phyloP scores from a whole-genome alignment of 768 basidiomycete species.

The Kwoniella botswanensis region DNA sequence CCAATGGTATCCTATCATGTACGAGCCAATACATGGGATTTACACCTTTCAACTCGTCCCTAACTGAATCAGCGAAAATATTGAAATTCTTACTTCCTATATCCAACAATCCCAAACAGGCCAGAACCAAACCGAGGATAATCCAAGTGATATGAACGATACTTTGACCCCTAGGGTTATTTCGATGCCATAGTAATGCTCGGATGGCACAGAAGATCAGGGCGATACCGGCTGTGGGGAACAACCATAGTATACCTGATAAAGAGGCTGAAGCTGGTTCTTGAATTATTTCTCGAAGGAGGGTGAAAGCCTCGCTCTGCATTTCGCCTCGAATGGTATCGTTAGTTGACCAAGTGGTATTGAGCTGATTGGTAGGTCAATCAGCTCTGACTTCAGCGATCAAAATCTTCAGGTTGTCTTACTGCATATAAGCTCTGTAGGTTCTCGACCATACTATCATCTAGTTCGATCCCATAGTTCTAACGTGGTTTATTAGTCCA shows the following conservation, averaged over 20 bases:
- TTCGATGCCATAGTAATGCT: conserved; percentile 39
- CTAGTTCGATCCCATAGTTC: conserved; percentile 42
- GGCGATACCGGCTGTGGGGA: conserved; percentile 40
- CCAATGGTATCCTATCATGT: conserved; percentile 12
- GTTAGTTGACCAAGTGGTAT: conserved; percentile 29
- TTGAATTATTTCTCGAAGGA: conserved; percentile 30
- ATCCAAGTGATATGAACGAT: conserved; percentile 29
- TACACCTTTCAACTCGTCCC: conserved; percentile 5
- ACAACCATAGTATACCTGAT: conserved; percentile 47
- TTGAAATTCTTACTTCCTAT: conserved; percentile 36
- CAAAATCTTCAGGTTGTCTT: neutral
- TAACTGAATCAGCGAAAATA: conserved; percentile 3
- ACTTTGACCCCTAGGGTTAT: conserved; percentile 24
- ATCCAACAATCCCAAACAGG: conserved; percentile 39
- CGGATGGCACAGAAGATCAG: conserved; percentile 19
- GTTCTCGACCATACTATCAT: conserved; percentile 19
- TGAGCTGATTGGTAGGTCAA: conserved; percentile 6
- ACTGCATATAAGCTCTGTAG: conserved; percentile 30
- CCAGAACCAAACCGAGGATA: conserved; percentile 25
- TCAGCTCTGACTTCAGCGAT: no score
- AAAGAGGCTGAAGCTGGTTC: conserved; percentile 32
- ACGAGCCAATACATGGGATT: conserved; percentile 34
- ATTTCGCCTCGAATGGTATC: neutral
- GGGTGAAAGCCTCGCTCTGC: conserved; percentile 18
- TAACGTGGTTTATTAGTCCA: conserved; percentile 1